Evolutionary conservation across 1,284 basidiomycete genomes (phyloP).

Genomic region (Gastroboletus turbinatus): DNA sequence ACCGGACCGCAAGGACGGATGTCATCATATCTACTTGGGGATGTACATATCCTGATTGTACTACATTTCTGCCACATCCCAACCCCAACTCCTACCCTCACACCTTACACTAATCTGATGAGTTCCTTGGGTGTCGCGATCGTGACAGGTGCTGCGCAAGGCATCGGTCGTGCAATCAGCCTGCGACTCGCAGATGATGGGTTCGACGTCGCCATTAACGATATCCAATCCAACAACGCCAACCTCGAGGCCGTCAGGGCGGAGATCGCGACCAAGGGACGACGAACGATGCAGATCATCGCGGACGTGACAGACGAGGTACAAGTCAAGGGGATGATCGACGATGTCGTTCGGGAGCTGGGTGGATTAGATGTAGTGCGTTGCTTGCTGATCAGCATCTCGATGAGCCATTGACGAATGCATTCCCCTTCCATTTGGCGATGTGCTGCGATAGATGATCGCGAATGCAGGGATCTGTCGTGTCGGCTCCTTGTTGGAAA

Average conservation of each 20-base stretch:
- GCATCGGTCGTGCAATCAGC: constrained; percentile 43
- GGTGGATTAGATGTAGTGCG: constrained; percentile 16
- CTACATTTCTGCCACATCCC: too few species aligned
- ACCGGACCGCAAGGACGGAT: not conserved
- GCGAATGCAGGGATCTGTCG: constrained; percentile 24
- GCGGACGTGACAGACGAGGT: constrained; percentile 39
- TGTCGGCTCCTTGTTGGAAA: constrained; percentile 5
- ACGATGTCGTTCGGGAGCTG: constrained; percentile 11
- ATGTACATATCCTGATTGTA: constrained; percentile 22
- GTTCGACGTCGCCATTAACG: constrained; percentile 40
- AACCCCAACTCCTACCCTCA: too few species aligned
- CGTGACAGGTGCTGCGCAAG: constrained; percentile 41
- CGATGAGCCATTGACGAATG: not conserved
- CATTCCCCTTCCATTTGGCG: not conserved
- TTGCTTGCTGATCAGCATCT: not conserved
- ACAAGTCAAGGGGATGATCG: constrained; percentile 39
- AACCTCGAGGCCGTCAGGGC: constrained; percentile 31
- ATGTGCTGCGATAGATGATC: constrained; percentile 17
- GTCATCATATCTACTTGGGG: constrained; percentile 9
- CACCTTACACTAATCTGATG: not conserved
- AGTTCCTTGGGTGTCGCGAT: constrained; percentile 27
- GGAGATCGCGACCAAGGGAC: constrained; percentile 33
- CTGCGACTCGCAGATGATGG: constrained; percentile 44
- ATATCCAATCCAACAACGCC: constrained; percentile 31
- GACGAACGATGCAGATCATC: constrained; percentile 28